Evolutionary conservation across 2,329 filamentous ascomycete species (phyloP).

Genomic region (Colletotrichum sp.): DNA sequence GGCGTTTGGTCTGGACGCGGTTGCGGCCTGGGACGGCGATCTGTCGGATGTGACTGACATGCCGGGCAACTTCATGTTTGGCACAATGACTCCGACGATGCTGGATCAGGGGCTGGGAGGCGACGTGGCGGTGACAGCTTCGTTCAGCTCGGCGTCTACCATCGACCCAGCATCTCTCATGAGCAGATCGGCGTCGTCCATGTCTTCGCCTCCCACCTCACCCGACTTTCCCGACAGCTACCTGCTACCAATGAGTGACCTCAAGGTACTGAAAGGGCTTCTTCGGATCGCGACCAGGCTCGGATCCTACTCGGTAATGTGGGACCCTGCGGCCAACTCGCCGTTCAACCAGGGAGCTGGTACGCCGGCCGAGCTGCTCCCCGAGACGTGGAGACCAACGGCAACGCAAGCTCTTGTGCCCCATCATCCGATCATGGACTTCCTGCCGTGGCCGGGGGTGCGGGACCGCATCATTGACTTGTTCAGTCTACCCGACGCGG

Average conservation of each 20-base stretch:
- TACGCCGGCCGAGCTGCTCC: constrained; percentile 43
- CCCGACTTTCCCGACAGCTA: constrained; percentile 50
- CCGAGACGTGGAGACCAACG: constrained; percentile 55
- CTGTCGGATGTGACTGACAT: background rate
- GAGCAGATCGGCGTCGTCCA: background rate
- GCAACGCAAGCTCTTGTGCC: constrained; percentile 51
- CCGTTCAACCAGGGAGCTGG: constrained; percentile 44
- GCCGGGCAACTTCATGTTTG: background rate
- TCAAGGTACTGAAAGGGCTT: constrained; percentile 53
- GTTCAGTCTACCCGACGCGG: constrained; percentile 51
- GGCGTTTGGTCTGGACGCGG: background rate
- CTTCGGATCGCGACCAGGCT: constrained; percentile 53
- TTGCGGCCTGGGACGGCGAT: background rate
- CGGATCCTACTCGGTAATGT: constrained; percentile 45
- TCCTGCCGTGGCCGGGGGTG: constrained; percentile 62
- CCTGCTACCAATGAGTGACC: constrained; percentile 50
- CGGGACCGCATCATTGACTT: constrained; percentile 59
- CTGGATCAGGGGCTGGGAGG: background rate
- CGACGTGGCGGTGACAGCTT: background rate
- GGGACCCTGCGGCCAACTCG: constrained; percentile 50
- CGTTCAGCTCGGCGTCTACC: background rate
- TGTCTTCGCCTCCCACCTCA: constrained; percentile 14
- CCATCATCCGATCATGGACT: constrained; percentile 63
- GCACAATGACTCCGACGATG: background rate
- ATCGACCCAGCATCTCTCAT: constrained; percentile 15